Evolutionary conservation across 805 yeast genomes (phyloP), one percentile per base, ranked within the genome.

Genomic region (Wickerhamomyces sydowiorum): DNA sequence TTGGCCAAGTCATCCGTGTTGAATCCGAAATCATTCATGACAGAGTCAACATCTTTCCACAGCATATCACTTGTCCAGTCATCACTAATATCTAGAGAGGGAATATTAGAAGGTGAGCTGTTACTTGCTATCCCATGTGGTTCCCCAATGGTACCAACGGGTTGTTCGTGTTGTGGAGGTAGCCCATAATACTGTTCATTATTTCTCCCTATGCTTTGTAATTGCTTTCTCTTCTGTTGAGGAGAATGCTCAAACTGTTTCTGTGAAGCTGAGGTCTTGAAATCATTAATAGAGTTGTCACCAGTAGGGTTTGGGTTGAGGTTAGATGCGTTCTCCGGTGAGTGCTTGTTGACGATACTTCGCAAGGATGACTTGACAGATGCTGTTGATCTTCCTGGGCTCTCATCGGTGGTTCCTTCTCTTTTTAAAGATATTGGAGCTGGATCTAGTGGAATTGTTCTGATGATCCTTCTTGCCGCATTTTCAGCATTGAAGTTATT

Each of bases 1-100:
- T 43, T 49, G 3, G 49, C 36, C 14, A 49, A 32, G 34, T 51
- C 54, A 30, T 51, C 59, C 14, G 87, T 80, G 50, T 85, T 86
- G 66, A 88, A 88, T 5, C 96, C 96, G 63, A 87, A 88, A 56
- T 87, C 95, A 56, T 85, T 86, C 96, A 88, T 86, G 44, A 88
- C 85, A 37, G 86, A 72, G 49, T 87, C 95, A 23, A 88, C 90
- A 56, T 88, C 95, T 55, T 82, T 84, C 89, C 73, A 69, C 2
- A 69, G 62, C 56, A 65, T 58, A 30, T 68, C 73, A 17, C 65
- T 64, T 17, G 66, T 62, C 73, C 73, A 67, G 36, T 66, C 68
- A 44, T 67, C 73, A 54, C 62, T 62, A 12, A 59, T 56, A 21
- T 65, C 71, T 46, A 64, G 46, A 1, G 58, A 42, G 44, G 57